Evolutionary conservation across 2,329 filamentous ascomycete genomes (phyloP), one percentile per base, ranked within the genome.

Genomic region (Hymenoscyphus salicellus): DNA sequence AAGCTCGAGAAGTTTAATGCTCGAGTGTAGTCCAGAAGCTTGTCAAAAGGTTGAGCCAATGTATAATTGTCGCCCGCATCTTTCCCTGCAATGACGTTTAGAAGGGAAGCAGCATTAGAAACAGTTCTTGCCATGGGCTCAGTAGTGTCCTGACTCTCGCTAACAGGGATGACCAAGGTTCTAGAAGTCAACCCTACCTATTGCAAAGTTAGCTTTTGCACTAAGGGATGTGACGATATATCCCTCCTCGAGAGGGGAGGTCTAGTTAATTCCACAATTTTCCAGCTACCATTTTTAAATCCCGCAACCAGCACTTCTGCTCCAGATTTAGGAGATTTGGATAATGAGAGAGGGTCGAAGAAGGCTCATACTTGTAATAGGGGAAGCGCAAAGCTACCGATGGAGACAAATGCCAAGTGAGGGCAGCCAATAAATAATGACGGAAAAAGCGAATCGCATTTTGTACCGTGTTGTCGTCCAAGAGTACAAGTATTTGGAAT

Each of bases 41-140:
- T 75, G 26, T 79, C 77, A 65, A 78, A 81, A 0, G 88, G 89
- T 32, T 86, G 88, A 0, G 82, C 82, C 0, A 78, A 74, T 0
- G 88, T 91, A 72, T 88, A 87, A 70, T 89, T 87, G 73, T 92
- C 88, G 2, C 80, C 76, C 0, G 71, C n/a, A 68, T 89, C 87
- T 1, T 78, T 71, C 0, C 89, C 88, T 3, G 85, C 83, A 58
- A 92, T 90, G 3, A 83, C 84, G 63, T 86, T 80, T 1, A 92
- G 80, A 2, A 84, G 78, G 66, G 86, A 83, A 0, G 84, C 84
- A 0, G 88, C 88, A 71, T 92, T 89, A 16, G 81, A 81, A 2
- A 92, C 84, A 0, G 84, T 89, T 26, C 85, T 81, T 0, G 84
- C 85, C 76, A 92, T 86, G 5, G 67, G 60, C 46, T 89, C 89